Base-by-base conservation (phyloP, 345 rosid genomes). In the Durio zibethinus region DNA sequence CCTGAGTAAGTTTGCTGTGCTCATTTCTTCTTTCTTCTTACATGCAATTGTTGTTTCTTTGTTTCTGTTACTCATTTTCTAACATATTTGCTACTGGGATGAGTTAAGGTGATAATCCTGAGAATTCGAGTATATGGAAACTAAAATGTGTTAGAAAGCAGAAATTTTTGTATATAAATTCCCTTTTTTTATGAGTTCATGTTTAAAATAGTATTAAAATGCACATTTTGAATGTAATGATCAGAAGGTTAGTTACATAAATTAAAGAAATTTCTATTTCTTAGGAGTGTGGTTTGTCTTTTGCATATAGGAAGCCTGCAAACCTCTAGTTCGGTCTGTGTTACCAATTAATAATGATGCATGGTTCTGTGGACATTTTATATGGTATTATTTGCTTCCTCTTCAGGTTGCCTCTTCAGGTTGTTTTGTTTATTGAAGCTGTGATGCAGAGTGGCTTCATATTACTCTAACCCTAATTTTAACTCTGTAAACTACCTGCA, bases 1-100 rank as follows among this genome's bases (percentile, higher is more conserved):
- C 54, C 77, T 14, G 77, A 75, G 77, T 75, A 61, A 48, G 77
- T 31, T 43, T 75, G 21, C 0, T 60, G 29, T 40, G 7, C 18
- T 35, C 31, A 16, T 10, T 57, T 40, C 4, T 47, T 10, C 14
- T 70, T 70, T 25, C 31, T 45, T 69, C 53, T 15, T 45, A 0
- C 73, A 45, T 31, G 57, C 21, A 27, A 16, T 69, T 45, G 14
- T 47, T 47, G n/a, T 7, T n/a, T 35, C 18, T 23, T 73, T n/a
- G 45, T 31, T 72, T 72, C 2, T 53, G 2, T 11, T 70, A 16
- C 59, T 48, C 23, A 48, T 27, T 70, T 67, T 47, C 40, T 70
- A 48, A 18, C 38, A 15, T 29, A 10, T 29, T 18, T 70, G 59
- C 57, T 69, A n/a, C 29, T 70, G 57, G 74, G 14, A 18, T 48